These are phyloP conservation scores for Tolypocladium paradoxum DNA, from an alignment of 2,329 filamentous ascomycete genomes.

Conservation along the genomic window DNA sequence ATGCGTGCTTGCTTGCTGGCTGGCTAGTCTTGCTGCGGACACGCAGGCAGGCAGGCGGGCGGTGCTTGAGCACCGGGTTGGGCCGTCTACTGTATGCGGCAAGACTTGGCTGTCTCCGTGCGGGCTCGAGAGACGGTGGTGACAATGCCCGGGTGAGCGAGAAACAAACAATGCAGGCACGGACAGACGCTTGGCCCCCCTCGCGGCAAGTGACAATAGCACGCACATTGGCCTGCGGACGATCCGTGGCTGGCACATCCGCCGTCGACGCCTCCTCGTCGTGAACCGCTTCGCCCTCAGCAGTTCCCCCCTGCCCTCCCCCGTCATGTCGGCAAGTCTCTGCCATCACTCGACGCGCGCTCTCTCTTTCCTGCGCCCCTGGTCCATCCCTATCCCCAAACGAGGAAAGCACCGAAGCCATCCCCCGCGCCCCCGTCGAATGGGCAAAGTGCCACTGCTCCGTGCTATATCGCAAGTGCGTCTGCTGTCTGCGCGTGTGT, in stretches of 20 bases:
- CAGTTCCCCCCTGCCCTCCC: background rate
- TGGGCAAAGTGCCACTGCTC: background rate
- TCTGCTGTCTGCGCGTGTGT: background rate
- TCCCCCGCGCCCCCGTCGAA: background rate
- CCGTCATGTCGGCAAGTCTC: background rate
- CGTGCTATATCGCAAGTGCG: too few species aligned
- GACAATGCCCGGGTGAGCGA: background rate
- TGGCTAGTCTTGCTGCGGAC: background rate
- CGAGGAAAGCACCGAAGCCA: background rate
- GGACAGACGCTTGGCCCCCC: background rate
- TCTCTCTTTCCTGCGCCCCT: background rate
- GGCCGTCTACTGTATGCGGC: too few species aligned
- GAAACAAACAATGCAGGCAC: background rate
- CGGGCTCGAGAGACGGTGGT: background rate
- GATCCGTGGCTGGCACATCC: background rate
- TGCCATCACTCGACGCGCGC: background rate
- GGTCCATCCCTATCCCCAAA: background rate
- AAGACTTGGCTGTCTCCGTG: background rate
- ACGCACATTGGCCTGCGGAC: background rate
- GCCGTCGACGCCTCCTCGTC: background rate
- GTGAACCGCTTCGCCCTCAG: background rate
- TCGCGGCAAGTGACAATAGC: background rate
- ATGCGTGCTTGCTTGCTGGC: background rate
- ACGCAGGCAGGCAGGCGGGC: background rate
- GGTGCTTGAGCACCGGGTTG: too few species aligned